phyloP scores from a whole-genome alignment of 257 asterid genomes.

The Gentiana straminea region DNA sequence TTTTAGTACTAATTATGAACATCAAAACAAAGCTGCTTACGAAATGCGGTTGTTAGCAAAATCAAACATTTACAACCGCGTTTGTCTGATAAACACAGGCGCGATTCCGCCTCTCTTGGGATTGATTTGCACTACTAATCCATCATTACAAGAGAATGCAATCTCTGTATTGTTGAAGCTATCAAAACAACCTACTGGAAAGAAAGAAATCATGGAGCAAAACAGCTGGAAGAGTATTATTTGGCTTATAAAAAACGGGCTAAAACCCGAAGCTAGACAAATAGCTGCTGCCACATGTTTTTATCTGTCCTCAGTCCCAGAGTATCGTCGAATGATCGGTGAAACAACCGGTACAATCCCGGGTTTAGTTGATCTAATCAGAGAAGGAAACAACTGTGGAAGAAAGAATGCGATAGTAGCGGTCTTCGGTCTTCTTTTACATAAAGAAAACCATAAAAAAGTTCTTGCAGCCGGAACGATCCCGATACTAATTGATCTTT shows the following conservation, averaged over 20 bases:
- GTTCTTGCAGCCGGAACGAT: conserved; percentile 35
- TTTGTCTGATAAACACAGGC: conserved; percentile 43
- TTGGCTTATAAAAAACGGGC: conserved; percentile 32
- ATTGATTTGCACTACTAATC: conserved; percentile 28
- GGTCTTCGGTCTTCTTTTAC: conserved; percentile 35
- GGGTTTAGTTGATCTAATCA: conserved; percentile 32
- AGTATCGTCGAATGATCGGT: conserved; percentile 40
- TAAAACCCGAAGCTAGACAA: conserved; percentile 38
- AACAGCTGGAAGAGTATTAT: conserved; percentile 32
- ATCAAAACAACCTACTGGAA: conserved; percentile 51
- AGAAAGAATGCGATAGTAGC: conserved; percentile 62
- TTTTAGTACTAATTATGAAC: conserved; percentile 27
- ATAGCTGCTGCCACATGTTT: conserved; percentile 60
- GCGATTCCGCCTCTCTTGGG: conserved; percentile 37
- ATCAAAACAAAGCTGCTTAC: conserved; percentile 51
- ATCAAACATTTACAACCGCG: conserved; percentile 49
- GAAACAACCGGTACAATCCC: conserved; percentile 36
- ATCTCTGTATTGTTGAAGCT: conserved; percentile 55
- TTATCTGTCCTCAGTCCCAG: conserved; percentile 47
- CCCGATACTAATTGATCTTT: conserved; percentile 22
- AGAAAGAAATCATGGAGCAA: conserved; percentile 34
- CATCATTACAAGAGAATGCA: conserved; percentile 44
- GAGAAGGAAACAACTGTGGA: conserved; percentile 44
- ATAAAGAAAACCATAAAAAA: conserved; percentile 30
- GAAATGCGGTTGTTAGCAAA: conserved; percentile 59